Conservation (phyloP, 164 flowering plant genomes). For the Platanus orientalis region DNA sequence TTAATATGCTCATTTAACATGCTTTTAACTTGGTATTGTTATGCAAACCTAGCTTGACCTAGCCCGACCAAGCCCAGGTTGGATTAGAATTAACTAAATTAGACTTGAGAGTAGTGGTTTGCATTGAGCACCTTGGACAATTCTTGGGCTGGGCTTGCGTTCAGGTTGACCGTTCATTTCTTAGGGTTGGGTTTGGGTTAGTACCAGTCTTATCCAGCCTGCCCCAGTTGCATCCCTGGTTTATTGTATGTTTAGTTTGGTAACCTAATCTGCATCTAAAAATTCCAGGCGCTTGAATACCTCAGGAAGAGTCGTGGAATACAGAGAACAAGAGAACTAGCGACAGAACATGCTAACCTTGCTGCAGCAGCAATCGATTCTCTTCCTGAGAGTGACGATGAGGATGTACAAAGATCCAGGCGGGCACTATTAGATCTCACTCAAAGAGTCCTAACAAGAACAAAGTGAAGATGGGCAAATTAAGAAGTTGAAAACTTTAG, state of each 20-base stretch:
- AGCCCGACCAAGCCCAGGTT: too few relatives aligned
- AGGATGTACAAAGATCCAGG: slow-evolving; percentile 64
- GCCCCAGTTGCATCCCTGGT: neutral
- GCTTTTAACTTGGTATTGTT: neutral
- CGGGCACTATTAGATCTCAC: slow-evolving; percentile 82
- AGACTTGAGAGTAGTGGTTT: too few relatives aligned
- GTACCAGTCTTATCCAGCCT: neutral
- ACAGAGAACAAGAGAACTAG: slow-evolving; percentile 69
- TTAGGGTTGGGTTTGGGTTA: neutral
- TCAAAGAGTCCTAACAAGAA: slow-evolving; percentile 70
- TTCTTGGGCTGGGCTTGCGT: too few relatives aligned
- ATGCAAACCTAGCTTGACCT: too few relatives aligned
- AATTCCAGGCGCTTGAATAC: slow-evolving; percentile 72
- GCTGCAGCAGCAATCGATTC: slow-evolving; percentile 80
- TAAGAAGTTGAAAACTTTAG: neutral
- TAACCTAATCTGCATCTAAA: neutral
- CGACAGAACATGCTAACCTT: slow-evolving; percentile 67
- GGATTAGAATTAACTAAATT: too few relatives aligned
- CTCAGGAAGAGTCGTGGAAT: slow-evolving; percentile 82
- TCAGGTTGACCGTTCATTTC: too few relatives aligned
- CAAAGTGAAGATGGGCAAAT: slow-evolving; percentile 38
- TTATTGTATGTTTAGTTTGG: neutral
- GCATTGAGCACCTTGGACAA: too few relatives aligned
- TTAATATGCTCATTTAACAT: neutral
- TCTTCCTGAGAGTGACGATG: slow-evolving; percentile 71